phyloP scores from a whole-genome alignment of 2,329 filamentous ascomycete species.

The Aspergillus floridensis region DNA sequence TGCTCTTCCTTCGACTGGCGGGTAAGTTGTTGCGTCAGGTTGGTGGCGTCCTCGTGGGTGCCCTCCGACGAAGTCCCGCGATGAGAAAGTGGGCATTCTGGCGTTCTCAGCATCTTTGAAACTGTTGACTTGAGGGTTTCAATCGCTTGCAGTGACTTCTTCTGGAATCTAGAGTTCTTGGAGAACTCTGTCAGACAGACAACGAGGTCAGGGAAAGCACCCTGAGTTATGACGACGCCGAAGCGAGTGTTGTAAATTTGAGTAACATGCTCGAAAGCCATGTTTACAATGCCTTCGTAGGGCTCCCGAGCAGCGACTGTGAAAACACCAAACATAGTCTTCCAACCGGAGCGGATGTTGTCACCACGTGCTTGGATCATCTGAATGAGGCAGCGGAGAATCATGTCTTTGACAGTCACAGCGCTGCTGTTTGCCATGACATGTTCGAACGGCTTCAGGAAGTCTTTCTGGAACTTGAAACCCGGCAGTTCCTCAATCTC shows the following conservation, averaged over 20 bases:
- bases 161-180: conserved; percentile 97
- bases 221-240: conserved; percentile 92
- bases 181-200: conserved; percentile 98
- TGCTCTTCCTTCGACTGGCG: conserved; percentile 92
- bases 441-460: conserved; percentile 96
- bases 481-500: conserved; percentile 96
- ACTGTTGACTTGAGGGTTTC: conserved; percentile 92
- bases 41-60: conserved; percentile 46
- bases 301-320: conserved; percentile 91
- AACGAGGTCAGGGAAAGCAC: conserved; percentile 92
- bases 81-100: conserved; percentile 86
- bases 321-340: conserved; percentile 99
- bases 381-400: conserved; percentile 90
- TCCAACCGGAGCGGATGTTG: conserved; percentile 97
- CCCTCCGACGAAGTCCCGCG: conserved; percentile 50
- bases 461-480: conserved; percentile 99
- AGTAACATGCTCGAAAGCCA: conserved; percentile 94
- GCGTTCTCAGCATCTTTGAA: conserved; percentile 89
- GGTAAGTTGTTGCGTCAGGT: conserved; percentile 61
- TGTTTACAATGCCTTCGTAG: conserved; percentile 91
- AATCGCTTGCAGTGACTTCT: conserved; percentile 94
- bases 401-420: conserved; percentile 95
- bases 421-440: conserved; percentile 91
- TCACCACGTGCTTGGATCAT: conserved; percentile 98
- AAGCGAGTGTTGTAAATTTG: conserved; percentile 96